These are phyloP conservation scores for Prunus mume DNA, from an alignment of 306 rosid genomes.

Conservation along the genomic window DNA sequence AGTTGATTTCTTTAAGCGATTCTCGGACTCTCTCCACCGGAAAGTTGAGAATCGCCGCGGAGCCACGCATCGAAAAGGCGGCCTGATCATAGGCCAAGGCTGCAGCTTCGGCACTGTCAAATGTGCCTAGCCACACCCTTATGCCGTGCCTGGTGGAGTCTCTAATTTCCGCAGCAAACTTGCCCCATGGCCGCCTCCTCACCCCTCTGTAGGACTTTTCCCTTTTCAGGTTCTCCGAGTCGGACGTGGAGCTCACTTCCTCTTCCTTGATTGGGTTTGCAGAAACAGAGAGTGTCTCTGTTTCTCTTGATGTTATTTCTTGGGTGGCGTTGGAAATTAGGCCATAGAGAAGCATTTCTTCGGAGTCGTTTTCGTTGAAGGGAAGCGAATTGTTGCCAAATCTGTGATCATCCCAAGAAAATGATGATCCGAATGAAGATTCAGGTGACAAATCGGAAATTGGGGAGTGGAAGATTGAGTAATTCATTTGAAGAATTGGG, in stretches of 20 bases:
- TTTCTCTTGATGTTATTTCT: background rate
- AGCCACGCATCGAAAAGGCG: conserved; percentile 82
- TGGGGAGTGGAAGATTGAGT: conserved; percentile 39
- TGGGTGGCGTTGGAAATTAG: conserved; percentile 42
- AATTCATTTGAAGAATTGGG: conserved; percentile 32
- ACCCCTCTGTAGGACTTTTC: conserved; percentile 79
- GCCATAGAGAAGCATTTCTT: conserved; percentile 84
- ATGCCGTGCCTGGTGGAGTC: conserved; percentile 79
- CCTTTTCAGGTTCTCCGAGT: conserved; percentile 28
- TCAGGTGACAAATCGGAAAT: conserved; percentile 53
- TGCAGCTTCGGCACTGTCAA: conserved; percentile 88
- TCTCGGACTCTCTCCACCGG: conserved; percentile 71
- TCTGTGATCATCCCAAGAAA: conserved; percentile 33
- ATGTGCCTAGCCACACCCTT: conserved; percentile 95
- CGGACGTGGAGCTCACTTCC: conserved; percentile 49
- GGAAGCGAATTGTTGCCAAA: conserved; percentile 48
- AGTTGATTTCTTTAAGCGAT: conserved; percentile 65
- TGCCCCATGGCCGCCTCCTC: conserved; percentile 89
- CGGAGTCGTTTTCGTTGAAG: conserved; percentile 83
- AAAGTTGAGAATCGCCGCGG: conserved; percentile 76
- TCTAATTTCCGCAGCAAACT: conserved; percentile 91
- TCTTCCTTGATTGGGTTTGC: conserved; percentile 52
- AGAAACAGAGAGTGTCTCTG: background rate
- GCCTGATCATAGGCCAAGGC: conserved; percentile 97
- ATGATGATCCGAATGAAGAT: conserved; percentile 56